Conservation (phyloP, 495 filamentous ascomycete genomes). For the Hypoxylon perforatum region DNA sequence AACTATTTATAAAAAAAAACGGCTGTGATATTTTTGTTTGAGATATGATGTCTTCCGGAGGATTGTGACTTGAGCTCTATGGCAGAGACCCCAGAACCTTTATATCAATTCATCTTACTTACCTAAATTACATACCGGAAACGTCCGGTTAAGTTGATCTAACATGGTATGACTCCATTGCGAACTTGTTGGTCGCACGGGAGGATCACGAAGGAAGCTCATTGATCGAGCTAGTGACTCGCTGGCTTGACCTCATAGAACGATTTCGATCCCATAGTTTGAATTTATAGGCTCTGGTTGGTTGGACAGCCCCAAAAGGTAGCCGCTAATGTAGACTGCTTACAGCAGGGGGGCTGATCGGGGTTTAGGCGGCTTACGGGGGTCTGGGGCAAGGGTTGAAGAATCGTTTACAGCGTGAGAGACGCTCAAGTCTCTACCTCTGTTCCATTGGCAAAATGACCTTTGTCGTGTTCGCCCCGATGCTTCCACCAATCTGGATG, state of each 20-base stretch:
- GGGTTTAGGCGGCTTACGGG: neutral
- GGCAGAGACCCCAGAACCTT: too few relatives aligned
- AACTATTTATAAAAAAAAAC: too few relatives aligned
- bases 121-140: neutral
- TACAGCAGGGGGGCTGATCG: conserved; percentile 13
- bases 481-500: conserved; percentile 26
- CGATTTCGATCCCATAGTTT: neutral
- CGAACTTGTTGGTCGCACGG: conserved; percentile 8
- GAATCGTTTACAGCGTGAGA: neutral
- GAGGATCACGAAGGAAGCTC: neutral
- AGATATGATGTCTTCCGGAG: too few relatives aligned
- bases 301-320: neutral
- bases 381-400: neutral
- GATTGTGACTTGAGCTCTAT: too few relatives aligned
- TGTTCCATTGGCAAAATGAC: conserved; percentile 9
- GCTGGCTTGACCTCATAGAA: conserved; percentile 4
- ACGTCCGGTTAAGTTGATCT: conserved; percentile 3
- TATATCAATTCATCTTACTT: too few relatives aligned
- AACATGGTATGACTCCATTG: conserved; percentile 20
- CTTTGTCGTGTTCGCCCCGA: conserved; percentile 9
- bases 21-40: too few relatives aligned
- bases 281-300: conserved; percentile 3
- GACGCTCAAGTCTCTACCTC: conserved; percentile 1
- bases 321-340: conserved; percentile 36
- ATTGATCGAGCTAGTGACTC: conserved; percentile 14